Evolutionary conservation across 2,329 filamentous ascomycete genomes (phyloP), one percentile per base, ranked within the genome.

Genomic region (Plectosphaerella sp.): DNA sequence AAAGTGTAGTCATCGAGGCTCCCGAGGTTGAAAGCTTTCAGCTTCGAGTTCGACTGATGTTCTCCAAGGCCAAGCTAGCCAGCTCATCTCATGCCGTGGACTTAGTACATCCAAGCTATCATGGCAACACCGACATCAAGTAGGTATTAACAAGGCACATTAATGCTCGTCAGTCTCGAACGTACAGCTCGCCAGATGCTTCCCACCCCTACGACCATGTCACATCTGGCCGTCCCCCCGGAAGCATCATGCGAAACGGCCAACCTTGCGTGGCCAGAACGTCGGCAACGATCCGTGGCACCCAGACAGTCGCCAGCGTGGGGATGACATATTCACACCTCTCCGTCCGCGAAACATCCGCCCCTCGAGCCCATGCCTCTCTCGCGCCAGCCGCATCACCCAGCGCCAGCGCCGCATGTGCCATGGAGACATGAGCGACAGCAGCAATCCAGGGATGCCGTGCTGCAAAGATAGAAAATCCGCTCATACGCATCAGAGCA

Each of bases 241-340:
- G 66, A n/a, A 66, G 51, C 61, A 66, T 67, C 35, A 67, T 64
- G 0, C 63, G 56, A n/a, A 68, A 58, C 1, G 60, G 57, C 66
- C 66, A 68, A 0, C 61, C 62, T 20, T 62, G 58, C 1, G 45
- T 24, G 22, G 65, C 10, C 59, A 62, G 37, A 62, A 59, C 52
- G 54, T 61, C 4, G 46, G 52, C 35, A 59, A 33, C 66, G 59
- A 43, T 43, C 41, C 18, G 18, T 3, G 41, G 16, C 3, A 20
- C 41, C 41, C 41, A 43, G 4, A 67, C 1, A 46, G 63, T 67
- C 1, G 62, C 59, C 14, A 67, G 45, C 0, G 60, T 50, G 0
- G 65, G 63, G 7, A 67, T 55, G 2, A 63, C 61, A 45, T 61
- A 67, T 54, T 67, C 65, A 14, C 63, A 66, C 9, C 56, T 58